A percentile compares a stretch with the other conserved stretches of the same genome.
Evolutionary conservation across 192 early-diverging fungal species (phyloP).

Genomic region (Podila epigama): DNA sequence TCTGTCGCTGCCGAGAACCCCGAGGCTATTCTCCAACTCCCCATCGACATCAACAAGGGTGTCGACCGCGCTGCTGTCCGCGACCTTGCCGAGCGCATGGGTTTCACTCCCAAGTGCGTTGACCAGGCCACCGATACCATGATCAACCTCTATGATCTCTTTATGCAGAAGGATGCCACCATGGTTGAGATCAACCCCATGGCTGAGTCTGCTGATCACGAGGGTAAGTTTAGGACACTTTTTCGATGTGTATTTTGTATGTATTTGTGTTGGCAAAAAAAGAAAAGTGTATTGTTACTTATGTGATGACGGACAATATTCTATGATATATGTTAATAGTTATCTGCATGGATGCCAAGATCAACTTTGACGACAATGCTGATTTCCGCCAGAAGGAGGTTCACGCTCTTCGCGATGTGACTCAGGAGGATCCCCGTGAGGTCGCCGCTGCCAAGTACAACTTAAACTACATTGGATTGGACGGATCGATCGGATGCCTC

Average conservation of each 20-base stretch:
- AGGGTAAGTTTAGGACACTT: constrained; percentile 64
- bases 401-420: constrained; percentile 86
- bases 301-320: neutral
- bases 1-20: constrained; percentile 93
- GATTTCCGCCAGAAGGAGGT: constrained; percentile 95
- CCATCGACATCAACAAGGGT: constrained; percentile 90
- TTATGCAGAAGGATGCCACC: constrained; percentile 95
- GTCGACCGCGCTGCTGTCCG: constrained; percentile 77
- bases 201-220: constrained; percentile 86
- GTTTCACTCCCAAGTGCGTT: constrained; percentile 81
- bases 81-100: constrained; percentile 84
- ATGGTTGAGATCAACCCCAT: constrained; percentile 99
- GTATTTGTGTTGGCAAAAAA: no score
- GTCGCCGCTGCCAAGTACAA: constrained; percentile 96
- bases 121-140: constrained; percentile 93
- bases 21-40: constrained; percentile 93
- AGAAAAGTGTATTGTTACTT: neutral
- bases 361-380: constrained; percentile 99
- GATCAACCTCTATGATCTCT: constrained; percentile 93
- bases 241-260: no score
- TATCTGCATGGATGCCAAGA: constrained; percentile 99
- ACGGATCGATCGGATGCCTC: constrained; percentile 97
- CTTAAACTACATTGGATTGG: constrained; percentile 99
- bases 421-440: constrained; percentile 98
- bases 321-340: constrained; percentile 47